Base-by-base conservation (phyloP, 257 asterid species). In the Nicotiana noctiflora region DNA sequence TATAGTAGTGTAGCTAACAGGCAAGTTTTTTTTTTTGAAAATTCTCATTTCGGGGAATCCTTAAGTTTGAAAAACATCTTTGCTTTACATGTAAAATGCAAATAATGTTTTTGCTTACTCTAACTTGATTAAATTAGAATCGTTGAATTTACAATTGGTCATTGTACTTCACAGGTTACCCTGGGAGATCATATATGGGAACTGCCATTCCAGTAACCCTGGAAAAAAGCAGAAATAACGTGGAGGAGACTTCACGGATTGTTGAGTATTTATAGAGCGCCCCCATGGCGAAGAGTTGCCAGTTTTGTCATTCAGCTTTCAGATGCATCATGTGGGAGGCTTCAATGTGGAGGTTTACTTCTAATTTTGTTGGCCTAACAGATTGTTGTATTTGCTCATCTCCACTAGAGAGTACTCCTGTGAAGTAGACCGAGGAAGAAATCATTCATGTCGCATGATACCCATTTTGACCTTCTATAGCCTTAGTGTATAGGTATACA, bases 401-500 rank as follows among this genome's bases (percentile, higher is more conserved):
- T 46, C 79, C 79, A 74, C 21, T 49, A 49, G 52, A 21, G 79
- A 74, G 61, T 61, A 72, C 61, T 46, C 34, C 40, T 72, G 60
- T 72, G 60, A 72, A 72, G 78, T 21, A 21, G 78, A 21, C 40
- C 23, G 49, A 46, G 9, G 8, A 49, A 72, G 78, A 23, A 72
- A 14, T 72, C 40, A 21, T 72, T 72, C 60, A 72, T 72, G 78
- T 72, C 31, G 78, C 21, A 46, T 46, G 32, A 72, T 31, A 23
- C 78, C 78, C 23, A 46, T 72, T 72, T 72, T 72, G 78, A 49
- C 61, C 60, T 72, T 49, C 78, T 49, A 10, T 49, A 49, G 79
- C 23, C 79, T 49, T 49, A 74, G 40, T 49, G 79, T 74, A 74
- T 74, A 74, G 79, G 61, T 49, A 74, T 74, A 74, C 60, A 25